Evolutionary conservation across 768 basidiomycete species (phyloP), one percentile per base, ranked within the genome.

Genomic region (Mycena rebaudengoi): DNA sequence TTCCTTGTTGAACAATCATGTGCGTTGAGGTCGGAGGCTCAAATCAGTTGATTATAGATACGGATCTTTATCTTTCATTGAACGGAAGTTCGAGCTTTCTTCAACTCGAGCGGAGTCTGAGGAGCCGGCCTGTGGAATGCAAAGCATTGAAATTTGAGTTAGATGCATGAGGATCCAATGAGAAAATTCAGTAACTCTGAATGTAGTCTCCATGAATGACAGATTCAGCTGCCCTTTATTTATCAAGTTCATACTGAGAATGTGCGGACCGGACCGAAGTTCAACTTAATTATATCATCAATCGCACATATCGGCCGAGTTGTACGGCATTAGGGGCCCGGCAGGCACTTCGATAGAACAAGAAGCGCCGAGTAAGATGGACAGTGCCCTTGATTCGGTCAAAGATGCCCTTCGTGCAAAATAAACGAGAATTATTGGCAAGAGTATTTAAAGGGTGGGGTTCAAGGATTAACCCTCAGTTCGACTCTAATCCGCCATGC

Each of bases 381-480:
- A 54, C 53, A 43, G 53, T 30, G 53, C 53, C 40, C n/a, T 28
- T 41, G 12, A 32, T 43, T 43, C 53, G 53, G 53, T 32, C 40
- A 54, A 43, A 40, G 53, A 54, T 54, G 28, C 4, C 53, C 53
- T 21, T 54, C 29, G 40, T 30, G 29, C 40, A 32, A 55, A 44
- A 30, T 43, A 55, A 39, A 28, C n/a, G 39, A 44, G 13, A 44
- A 43, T 33, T 25, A 35, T 28, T 28, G 23, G 18, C 32, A 33
- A 46, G 55, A 35, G 43, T 56, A 56, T 56, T 18, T 56, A 56
- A 56, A 33, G 43, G 43, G 46, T 37, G 43, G 43, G 33, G 33
- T 56, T 45, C 55, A 56, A 25, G 44, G 30, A 56, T 46, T 30
- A 56, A 23, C 33, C 28, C n/a, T 45, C 43, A 46, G 32, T 45